A percentile compares a stretch with the other conserved stretches of the same genome.
phyloP scores from a whole-genome alignment of 345 rosid genomes.

The Lagerstroemia speciosa region DNA sequence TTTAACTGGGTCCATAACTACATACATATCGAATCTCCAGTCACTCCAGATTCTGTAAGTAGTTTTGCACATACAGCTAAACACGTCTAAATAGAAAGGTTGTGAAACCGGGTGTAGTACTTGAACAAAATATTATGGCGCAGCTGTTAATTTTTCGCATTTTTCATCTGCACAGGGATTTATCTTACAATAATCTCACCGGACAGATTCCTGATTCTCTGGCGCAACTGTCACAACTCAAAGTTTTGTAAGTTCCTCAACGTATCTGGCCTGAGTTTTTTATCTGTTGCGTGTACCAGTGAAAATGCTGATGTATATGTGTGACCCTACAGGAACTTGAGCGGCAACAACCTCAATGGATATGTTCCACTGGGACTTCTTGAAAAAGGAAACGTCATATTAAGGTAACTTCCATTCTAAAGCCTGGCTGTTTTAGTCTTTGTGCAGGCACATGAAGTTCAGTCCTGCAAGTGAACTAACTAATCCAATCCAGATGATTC shows the following conservation, averaged over 20 bases:
- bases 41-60: conserved; percentile 34
- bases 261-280: no score
- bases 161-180: conserved; percentile 33
- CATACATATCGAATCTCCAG: conserved; percentile 26
- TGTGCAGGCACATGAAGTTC: no score
- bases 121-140: neutral
- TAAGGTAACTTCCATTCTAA: no score
- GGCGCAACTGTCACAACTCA: conserved; percentile 23
- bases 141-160: neutral
- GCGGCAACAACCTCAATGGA: conserved; percentile 34
- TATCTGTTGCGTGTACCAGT: neutral
- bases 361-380: conserved; percentile 23
- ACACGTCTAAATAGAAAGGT: neutral
- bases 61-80: no score
- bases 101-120: neutral
- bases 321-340: no score
- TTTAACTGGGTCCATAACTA: conserved; percentile 12
- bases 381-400: no score
- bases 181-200: conserved; percentile 38
- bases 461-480: neutral
- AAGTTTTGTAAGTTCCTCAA: conserved; percentile 40
- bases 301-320: neutral
- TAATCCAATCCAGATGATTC: neutral
- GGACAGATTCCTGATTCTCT: conserved; percentile 41
- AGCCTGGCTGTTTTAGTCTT: no score